Base-by-base conservation (phyloP, 1,139 yeast species). In the Candida sanyaensis region DNA sequence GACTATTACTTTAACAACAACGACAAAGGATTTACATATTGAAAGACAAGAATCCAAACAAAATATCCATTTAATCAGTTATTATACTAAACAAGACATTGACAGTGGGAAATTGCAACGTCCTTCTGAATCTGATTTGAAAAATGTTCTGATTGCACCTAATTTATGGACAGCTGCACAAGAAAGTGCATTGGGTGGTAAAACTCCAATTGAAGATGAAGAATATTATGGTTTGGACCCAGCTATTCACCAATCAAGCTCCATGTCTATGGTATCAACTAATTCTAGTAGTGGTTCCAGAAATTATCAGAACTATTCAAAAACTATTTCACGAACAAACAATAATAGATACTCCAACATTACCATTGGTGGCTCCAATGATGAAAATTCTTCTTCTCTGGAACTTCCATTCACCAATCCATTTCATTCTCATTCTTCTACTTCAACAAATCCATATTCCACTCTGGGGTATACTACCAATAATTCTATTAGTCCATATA, bases 51-150 rank as follows among this genome's bases (percentile, higher is more conserved):
- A 59, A 6, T 71, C 64, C 45, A 68, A 63, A 44, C 77, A 71
- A 56, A 83, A 89, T 0, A 79, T 87, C 48, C 97, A 92, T 61
- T 67, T 91, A 46, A 83, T 91, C 6, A 83, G 92, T 17, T 91
- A 91, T 64, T 91, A 89, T 61, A 75, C 79, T 47, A 85, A 90
- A 0, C 80, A 81, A 40, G 96, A 91, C 61, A 93, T 89, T 3
- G 61, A 81, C 44, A 70, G 72, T 38, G 84, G 85, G 7, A 71
- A 69, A 44, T 69, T 91, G 46, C 62, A 66, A 2, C 72, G 84
- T 33, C 97, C 97, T 0, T 71, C 82, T 6, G 80, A 80, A 42
- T 68, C 79, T 6, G 73, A 72, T 42, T 73, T 88, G 49, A 77
- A 77, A 52, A 77, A 81, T 51, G 57, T 83, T 1, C 66, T 64